Evolutionary conservation across 2,329 filamentous ascomycete genomes (phyloP).

Genomic region (Samsoniella hepiali): DNA sequence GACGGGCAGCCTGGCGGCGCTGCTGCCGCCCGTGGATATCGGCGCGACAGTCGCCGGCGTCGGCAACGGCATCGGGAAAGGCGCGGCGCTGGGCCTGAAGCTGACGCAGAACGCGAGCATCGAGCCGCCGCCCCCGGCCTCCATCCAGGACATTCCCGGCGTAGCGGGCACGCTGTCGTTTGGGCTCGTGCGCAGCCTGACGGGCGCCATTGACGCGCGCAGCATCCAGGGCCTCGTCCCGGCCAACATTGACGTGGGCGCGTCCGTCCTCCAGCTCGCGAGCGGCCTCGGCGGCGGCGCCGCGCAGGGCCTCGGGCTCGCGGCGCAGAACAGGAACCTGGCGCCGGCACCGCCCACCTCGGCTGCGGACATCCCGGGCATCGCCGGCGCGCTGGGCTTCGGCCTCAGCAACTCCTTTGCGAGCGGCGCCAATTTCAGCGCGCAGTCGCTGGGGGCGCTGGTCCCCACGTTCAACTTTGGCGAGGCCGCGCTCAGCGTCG

Average conservation of each 20-base stretch:
- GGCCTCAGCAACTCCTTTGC: neutral
- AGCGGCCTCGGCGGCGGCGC: neutral
- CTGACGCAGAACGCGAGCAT: neutral
- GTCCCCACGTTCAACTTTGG: slow-evolving; percentile 1
- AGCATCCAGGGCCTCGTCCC: neutral
- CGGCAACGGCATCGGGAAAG: slow-evolving; percentile 14
- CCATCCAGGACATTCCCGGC: slow-evolving; percentile 10
- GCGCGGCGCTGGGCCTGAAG: slow-evolving; percentile 12
- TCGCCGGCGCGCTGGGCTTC: neutral
- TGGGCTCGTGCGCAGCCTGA: slow-evolving; percentile 13
- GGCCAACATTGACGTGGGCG: neutral
- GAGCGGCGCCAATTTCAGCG: neutral
- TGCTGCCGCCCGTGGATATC: slow-evolving; percentile 17
- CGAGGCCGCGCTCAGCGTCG: slow-evolving; percentile 12
- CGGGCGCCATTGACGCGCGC: neutral
- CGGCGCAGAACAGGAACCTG: neutral
- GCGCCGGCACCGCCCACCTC: neutral
- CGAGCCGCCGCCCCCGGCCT: neutral
- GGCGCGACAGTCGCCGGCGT: slow-evolving; percentile 6
- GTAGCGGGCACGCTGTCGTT: slow-evolving; percentile 15
- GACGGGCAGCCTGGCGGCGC: slow-evolving; percentile 3
- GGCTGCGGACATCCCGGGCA: neutral
- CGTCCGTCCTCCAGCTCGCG: neutral
- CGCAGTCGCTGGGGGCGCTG: neutral
- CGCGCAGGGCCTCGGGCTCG: neutral